phyloP scores from a whole-genome alignment of 139 green algal species.

The Dunaliella sp. region DNA sequence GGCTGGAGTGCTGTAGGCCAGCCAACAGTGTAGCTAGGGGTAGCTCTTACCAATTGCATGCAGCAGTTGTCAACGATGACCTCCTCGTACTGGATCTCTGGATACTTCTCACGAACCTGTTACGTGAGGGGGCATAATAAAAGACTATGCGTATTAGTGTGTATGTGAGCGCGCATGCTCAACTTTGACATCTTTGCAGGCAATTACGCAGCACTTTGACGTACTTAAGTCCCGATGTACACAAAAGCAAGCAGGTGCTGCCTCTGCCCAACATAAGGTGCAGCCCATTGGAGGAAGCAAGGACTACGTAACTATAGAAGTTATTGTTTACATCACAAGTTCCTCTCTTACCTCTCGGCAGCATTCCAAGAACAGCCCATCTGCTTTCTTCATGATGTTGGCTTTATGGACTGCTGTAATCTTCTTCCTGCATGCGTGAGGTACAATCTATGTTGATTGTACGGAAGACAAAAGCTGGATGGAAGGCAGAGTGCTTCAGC shows the following conservation, averaged over 20 bases:
- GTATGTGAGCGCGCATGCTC: too few relatives aligned
- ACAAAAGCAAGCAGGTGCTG: not conserved
- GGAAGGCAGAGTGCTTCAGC: too few relatives aligned
- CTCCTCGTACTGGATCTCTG: conserved; percentile 92
- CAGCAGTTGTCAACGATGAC: conserved; percentile 98
- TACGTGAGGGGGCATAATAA: too few relatives aligned
- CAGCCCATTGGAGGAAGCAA: not conserved
- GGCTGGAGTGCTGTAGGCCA: too few relatives aligned
- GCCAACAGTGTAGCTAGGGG: too few relatives aligned
- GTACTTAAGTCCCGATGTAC: too few relatives aligned
- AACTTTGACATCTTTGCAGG: too few relatives aligned
- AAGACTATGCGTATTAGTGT: too few relatives aligned
- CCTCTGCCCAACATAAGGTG: not conserved
- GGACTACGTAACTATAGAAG: not conserved
- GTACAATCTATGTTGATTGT: too few relatives aligned
- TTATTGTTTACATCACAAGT: not conserved
- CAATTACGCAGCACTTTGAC: too few relatives aligned
- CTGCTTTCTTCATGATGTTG: conserved; percentile 98
- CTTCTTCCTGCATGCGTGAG: conserved; percentile 22
- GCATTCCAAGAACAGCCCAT: conserved; percentile 94
- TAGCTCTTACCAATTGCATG: conserved; percentile 78
- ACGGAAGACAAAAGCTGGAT: too few relatives aligned
- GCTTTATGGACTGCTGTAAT: conserved; percentile 75
- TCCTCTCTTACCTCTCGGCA: conserved; percentile 75
- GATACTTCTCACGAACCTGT: conserved; percentile 71